Evolutionary conservation across 2,329 filamentous ascomycete genomes (phyloP).

Genomic region (Tolypocladium guangdongense): DNA sequence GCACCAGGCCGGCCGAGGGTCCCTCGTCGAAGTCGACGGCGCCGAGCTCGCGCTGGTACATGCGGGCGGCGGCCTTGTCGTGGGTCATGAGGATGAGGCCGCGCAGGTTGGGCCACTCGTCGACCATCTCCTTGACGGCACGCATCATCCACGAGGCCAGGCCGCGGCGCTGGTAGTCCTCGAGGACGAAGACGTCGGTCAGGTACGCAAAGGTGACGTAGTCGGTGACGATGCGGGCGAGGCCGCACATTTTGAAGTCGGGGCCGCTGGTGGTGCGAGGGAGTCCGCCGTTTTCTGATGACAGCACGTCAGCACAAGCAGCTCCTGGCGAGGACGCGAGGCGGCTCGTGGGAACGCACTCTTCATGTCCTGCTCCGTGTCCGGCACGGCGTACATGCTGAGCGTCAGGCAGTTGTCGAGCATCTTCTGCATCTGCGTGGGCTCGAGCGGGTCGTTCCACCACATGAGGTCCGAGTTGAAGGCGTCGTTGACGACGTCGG

Average conservation of each 20-base stretch:
- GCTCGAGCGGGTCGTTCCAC: slow-evolving; percentile 45
- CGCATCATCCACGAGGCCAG: slow-evolving; percentile 55
- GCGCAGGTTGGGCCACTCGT: slow-evolving; percentile 48
- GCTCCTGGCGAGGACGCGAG: neutral
- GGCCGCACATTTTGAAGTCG: slow-evolving; percentile 25
- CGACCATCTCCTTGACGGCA: slow-evolving; percentile 45
- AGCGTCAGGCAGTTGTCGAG: slow-evolving; percentile 49
- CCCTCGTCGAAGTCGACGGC: slow-evolving; percentile 32
- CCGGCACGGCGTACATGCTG: slow-evolving; percentile 39
- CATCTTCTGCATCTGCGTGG: slow-evolving; percentile 36
- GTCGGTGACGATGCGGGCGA: slow-evolving; percentile 55
- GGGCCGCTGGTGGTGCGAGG: slow-evolving; percentile 18
- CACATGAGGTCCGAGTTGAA: slow-evolving; percentile 47
- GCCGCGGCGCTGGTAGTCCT: slow-evolving; percentile 48
- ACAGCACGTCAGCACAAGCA: slow-evolving; percentile 1
- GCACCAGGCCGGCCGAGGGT: slow-evolving; percentile 25
- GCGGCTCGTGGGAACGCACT: slow-evolving; percentile 12
- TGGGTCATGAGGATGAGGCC: slow-evolving; percentile 45
- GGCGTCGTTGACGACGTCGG: slow-evolving; percentile 41
- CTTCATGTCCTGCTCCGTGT: slow-evolving; percentile 27
- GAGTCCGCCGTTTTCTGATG: slow-evolving; percentile 19
- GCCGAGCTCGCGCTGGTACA: slow-evolving; percentile 38
- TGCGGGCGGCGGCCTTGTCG: slow-evolving; percentile 23
- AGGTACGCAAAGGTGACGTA: slow-evolving; percentile 55
- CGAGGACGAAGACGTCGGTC: slow-evolving; percentile 56